Base-by-base conservation (phyloP, 2,329 filamentous ascomycete genomes). In the Colletotrichum magnum region DNA sequence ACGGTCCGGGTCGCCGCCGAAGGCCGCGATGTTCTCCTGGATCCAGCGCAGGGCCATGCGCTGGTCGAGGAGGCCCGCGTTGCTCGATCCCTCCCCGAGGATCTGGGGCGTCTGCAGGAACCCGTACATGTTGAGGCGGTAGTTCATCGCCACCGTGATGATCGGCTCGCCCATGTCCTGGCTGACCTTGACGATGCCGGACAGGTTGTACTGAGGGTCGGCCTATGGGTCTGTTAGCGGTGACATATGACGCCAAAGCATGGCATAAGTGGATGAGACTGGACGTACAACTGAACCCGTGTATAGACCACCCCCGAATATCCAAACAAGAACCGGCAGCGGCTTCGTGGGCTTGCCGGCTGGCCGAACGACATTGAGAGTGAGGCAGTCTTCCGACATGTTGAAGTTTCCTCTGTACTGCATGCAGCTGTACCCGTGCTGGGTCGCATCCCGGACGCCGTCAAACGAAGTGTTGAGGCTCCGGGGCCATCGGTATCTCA, bases 201-300 rank as follows among this genome's bases (percentile, higher is more conserved):
- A 89, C 43, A 91, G 82, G 73, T 92, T 92, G 75, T 92, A 92
- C 62, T 89, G 85, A 5, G 85, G 80, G 69, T 90, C 87, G 70
- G 79, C 73, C 72, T 69, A 43, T 45, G 58, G 7, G 39, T 36
- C 6, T 65, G n/a, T 65, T 43, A 64, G 60, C 56, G 39, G 43
- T 6, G 5, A 10, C 9, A 3, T 36, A 45, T 5, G 4, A 2
- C 3, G 3, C 21, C 21, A 24, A 24, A 13, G n/a, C 7, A 24
- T 21, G 18, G 10, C 16, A 13, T 43, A 6, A 16, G 5, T 15
- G 1, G 16, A 13, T 7, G 16, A 32, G 13, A 18, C 5, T 16
- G 15, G 21, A 15, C 62, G n/a, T 48, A 69, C 67, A 47, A 83
- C 75, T 75, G 83, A 80, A 1, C 89, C 89, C 39, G 82, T 79